Evolutionary conservation across 768 basidiomycete species (phyloP), one percentile per base, ranked within the genome.

Genomic region (Crepidotus variabilis): DNA sequence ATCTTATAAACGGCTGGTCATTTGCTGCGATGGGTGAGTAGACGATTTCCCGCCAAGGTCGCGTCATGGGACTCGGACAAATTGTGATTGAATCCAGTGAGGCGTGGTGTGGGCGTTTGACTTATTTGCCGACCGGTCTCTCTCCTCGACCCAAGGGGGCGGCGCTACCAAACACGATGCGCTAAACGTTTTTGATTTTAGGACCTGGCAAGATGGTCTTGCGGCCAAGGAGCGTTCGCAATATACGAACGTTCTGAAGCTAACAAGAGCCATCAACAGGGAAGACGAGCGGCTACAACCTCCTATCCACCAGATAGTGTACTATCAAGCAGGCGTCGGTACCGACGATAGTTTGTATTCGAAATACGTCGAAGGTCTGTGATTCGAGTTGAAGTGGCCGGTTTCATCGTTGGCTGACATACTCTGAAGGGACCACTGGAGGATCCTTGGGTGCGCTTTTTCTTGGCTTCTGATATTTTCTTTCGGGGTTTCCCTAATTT

Each of bases 1-100:
- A 52, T 60, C 71, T 2, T 77, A 72, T 57, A 88, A 88, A 63
- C 75, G 88, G 52, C 80, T 90, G 49, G 75, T 88, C 24, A 76
- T 90, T 35, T 90, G 87, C 61, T 90, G 88, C 59, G 88, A 90
- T 63, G 88, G 88, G 88, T 85, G 57, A 62, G 80, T 67, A 45
- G 35, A 13, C 24, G 45, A 16, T 54, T 21, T 14, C 13, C n/a
- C 33, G 45, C 14, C 22, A 0, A 43, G 43, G 16, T 16, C 16
- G 10, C 20, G 28, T 21, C 39, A 22, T n/a, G 35, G 10, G 50
- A 5, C 48, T 50, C 34, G 6, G 34, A 6, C 18, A 20, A 3
- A 20, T 20, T 43, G 39, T 43, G 14, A 43, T 14, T 20, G 39
- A 20, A 11, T 43, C 39, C 35, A 36, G n/a, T 20, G 39, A 43